Evolutionary conservation across 257 asterid genomes (phyloP), one percentile per base, ranked within the genome.

Genomic region (Jacaranda mimosifolia): DNA sequence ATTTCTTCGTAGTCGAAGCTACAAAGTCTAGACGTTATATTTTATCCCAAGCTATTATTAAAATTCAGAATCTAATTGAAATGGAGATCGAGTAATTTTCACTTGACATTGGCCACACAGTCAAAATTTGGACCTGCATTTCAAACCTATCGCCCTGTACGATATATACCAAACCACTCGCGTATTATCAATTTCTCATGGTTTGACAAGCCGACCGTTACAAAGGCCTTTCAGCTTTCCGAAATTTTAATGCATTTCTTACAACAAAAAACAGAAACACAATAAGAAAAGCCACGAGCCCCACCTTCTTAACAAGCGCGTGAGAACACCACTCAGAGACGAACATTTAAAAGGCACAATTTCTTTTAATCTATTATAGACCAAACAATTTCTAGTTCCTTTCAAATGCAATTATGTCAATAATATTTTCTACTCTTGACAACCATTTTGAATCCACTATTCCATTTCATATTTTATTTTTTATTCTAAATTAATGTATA

Each of bases 121-220:
- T 8, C 15, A 53, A 59, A 51, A 60, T 6, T 26, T 3, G 67
- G n/a, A 43, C 13, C 10, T 67, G 48, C 8, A 9, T 21, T 68
- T 60, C 55, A 51, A 51, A 58, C 11, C 66, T 12, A 59, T 21
- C 65, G 68, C 45, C 77, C 68, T 43, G 39, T 51, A 71, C 69
- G 63, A 63, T 7, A 48, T 12, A 10, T 19, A n/a, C 74, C 70
- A 76, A 74, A 68, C 51, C 45, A 17, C 32, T 66, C 67, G 68
- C 11, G 63, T 66, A 4, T 1, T 26, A 43, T 70, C 38, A 35
- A 63, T 18, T 80, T 77, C 69, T 76, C 78, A 51, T 48, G 74
- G 62, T 69, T 70, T 71, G 56, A 63, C 78, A 55, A 75, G 73
- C 75, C 76, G 83, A 87, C 87, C 90, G 89, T 83, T 85, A 78